Base-by-base conservation (phyloP, 2,329 filamentous ascomycete species). In the Stachybotrys echinatus region DNA sequence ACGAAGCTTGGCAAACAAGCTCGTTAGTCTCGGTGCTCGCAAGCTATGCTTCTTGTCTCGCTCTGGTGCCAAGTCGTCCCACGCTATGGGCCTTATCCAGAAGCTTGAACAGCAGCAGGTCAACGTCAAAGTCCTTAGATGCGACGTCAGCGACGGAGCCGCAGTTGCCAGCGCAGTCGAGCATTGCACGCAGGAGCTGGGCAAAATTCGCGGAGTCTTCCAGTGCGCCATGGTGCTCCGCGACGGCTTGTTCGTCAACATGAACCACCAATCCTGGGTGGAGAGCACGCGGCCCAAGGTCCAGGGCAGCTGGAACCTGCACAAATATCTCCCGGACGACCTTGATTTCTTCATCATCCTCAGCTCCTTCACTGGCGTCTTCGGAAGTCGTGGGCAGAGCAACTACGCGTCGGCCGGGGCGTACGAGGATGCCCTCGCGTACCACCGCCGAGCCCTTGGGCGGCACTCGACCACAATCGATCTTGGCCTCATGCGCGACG, bases 231-330 rank as follows among this genome's bases (percentile, higher is more conserved):
- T 74, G 69, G 67, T 73, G 3, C 57, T 63, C n/a, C 54, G 55
- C 37, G 59, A 55, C 50, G 48, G 4, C 17, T 27, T 5, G 1
- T 56, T 73, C 19, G 56, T 63, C 3, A 58, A 67, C 21, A 74
- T 76, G 69, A 63, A 57, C 2, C 50, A 62, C 12, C 52, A 65
- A 2, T 58, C 70, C n/a, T 75, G 69, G 68, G 52, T 59, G 4
- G 52, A 55, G 2, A 58, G 65, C 3, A 55, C 71, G 3, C 53
- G 53, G 2, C 69, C 71, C 4, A 77, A 77, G 55, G 63, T 71
- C 1, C 48, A 61, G 10, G 74, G 72, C 5, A 71, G 70, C 5
- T 69, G 64, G 66, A 76, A 77, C 48, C 58, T 76, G 6, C 68
- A 75, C 53, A 47, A 64, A 22, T 27, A 42, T 42, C 48, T 60